Conservation (phyloP, 352 stramenopile genomes). For the Globisporangium viniferum region DNA sequence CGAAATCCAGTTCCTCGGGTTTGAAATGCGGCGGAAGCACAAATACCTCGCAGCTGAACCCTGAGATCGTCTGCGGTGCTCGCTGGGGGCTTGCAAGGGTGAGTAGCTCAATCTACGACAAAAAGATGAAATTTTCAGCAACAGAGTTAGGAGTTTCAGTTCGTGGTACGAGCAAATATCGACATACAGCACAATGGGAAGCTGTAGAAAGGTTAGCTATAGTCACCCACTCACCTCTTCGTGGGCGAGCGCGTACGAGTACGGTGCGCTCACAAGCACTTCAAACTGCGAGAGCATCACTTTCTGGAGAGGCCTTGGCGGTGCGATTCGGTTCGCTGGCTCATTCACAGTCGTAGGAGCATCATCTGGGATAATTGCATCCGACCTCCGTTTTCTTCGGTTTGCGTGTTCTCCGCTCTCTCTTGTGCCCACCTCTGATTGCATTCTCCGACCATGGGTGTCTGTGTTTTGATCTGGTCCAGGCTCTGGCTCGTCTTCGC, state of each 20-base stretch:
- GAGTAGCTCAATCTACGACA: background rate
- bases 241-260: constrained; percentile 4
- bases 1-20: constrained; percentile 2
- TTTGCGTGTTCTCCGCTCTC: background rate
- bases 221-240: background rate
- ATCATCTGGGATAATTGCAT: background rate
- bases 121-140: background rate
- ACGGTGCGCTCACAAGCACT: background rate
- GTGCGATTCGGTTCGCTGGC: background rate
- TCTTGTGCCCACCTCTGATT: background rate
- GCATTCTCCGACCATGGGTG: background rate
- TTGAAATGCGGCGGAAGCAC: constrained; percentile 1
- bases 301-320: background rate
- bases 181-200: background rate
- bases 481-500: background rate
- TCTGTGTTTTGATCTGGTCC: background rate
- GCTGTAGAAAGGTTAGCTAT: background rate
- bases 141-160: too few species aligned
- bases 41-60: constrained; percentile 4
- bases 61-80: background rate
- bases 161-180: too few species aligned
- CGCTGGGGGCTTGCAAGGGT: background rate
- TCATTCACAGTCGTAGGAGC: background rate
- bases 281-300: constrained; percentile 2
- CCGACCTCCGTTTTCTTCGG: background rate